Evolutionary conservation across 2,329 filamentous ascomycete species (phyloP), one percentile per base, ranked within the genome.

Genomic region (Hypoxylon sp.): DNA sequence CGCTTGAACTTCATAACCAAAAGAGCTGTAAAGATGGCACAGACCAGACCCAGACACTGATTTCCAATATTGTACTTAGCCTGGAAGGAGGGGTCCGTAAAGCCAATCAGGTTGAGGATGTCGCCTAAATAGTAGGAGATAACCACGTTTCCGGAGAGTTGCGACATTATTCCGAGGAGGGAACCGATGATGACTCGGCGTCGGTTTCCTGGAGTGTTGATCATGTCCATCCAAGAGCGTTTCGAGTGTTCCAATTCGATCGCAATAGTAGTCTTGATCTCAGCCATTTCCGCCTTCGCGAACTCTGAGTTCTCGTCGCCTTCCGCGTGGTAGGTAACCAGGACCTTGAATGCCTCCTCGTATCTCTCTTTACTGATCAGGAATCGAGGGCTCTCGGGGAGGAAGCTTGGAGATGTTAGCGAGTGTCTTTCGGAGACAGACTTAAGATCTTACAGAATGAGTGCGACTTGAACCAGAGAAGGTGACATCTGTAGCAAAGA

Each of bases 161-260:
- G 79, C 1, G 78, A 78, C 62, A 81, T 81, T 1, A 83, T 63
- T 21, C 79, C 78, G 7, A 83, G 71, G 30, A 79, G 72, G 0
- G 70, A 66, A 11, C 76, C 73, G 59, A 83, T 75, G 37, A 80
- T 62, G 4, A 77, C 69, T 23, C 79, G 76, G 23, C 77, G 74
- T 1, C 76, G 73, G 68, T 79, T 80, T 11, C 77, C 81, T 1
- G 74, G 50, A 0, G 78, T 79, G 35, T 69, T 70, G 16, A 83
- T 55, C 65, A 83, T 70, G 55, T 82, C 79, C 51, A 68, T 54
- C 81, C 82, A 86, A 4, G 76, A 77, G 51, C 73, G 69, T 50
- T 78, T 78, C 16, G 79, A 75, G 38, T 74, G 65, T 58, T 82
- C 78, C 13, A 78, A 63, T 62, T 67, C 65, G 38, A 67, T 63